phyloP scores from a whole-genome alignment of 495 filamentous ascomycete genomes.

The Penicillium lividum region DNA sequence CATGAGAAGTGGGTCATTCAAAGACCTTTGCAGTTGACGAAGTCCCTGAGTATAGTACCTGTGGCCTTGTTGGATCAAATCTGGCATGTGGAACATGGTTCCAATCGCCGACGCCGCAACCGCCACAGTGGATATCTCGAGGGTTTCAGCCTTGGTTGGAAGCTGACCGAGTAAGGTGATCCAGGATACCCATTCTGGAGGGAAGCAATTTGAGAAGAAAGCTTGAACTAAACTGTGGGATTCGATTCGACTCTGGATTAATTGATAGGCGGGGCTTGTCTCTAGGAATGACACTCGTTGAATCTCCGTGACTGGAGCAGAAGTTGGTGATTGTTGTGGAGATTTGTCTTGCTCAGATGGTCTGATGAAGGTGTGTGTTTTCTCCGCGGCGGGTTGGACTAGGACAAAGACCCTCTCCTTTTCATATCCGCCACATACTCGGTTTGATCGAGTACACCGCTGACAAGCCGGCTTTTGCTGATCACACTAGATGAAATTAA shows the following conservation, averaged over 20 bases:
- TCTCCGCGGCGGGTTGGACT: constrained; percentile 20
- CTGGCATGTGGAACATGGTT: constrained; percentile 16
- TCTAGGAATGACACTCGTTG: not conserved
- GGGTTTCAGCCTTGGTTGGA: constrained; percentile 20
- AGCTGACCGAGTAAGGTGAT: constrained; percentile 24
- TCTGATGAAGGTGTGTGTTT: constrained; percentile 17
- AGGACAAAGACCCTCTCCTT: constrained; percentile 36
- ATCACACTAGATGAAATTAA: constrained; percentile 28
- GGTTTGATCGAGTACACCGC: constrained; percentile 38
- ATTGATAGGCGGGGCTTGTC: not conserved
- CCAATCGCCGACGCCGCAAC: constrained; percentile 31
- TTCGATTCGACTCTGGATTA: constrained; percentile 10
- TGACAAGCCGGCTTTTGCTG: constrained; percentile 36
- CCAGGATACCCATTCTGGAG: constrained; percentile 23
- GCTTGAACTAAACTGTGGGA: constrained; percentile 18
- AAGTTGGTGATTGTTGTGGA: not conserved
- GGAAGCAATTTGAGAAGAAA: constrained; percentile 24
- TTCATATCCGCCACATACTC: constrained; percentile 39
- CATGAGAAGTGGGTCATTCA: constrained; percentile 28
- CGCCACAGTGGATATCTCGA: constrained; percentile 29
- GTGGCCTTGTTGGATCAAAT: constrained; percentile 30
- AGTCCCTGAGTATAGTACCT: constrained; percentile 34
- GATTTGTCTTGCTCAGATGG: not conserved
- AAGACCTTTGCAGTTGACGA: constrained; percentile 33
- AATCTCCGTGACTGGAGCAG: not conserved